Percentiles rank a stretch among this genome's conserved stretches.
Conservation (phyloP, 1,284 basidiomycete genomes). For the Rhodotorula mucilaginosa region DNA sequence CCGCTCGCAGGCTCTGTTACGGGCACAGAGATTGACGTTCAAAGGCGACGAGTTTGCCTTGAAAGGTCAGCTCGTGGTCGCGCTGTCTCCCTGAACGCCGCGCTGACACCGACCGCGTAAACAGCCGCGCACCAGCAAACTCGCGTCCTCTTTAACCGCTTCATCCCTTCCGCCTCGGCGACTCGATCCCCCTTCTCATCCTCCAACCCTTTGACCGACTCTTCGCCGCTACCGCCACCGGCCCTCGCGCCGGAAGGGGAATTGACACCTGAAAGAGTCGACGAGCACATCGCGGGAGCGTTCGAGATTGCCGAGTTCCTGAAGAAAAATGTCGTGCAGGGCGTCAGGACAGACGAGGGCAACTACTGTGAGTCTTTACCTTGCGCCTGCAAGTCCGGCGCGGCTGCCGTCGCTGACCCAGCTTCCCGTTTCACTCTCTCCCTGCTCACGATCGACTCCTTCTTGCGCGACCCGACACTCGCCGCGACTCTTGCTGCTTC, state of each 20-base stretch:
- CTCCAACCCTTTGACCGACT: background rate
- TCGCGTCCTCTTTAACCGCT: conserved; percentile 36
- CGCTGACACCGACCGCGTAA: background rate
- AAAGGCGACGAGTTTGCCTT: conserved; percentile 37
- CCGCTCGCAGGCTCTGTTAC: conserved; percentile 17
- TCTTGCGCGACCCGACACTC: background rate
- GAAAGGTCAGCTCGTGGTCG: conserved; percentile 3
- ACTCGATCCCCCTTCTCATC: conserved; percentile 13
- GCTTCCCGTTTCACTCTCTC: background rate
- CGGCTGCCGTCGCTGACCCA: background rate
- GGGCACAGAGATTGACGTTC: conserved; percentile 39
- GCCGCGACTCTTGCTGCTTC: background rate
- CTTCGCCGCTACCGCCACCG: background rate
- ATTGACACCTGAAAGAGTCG: conserved; percentile 20
- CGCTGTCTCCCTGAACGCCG: background rate
- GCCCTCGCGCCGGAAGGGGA: conserved; percentile 4
- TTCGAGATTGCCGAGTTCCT: conserved; percentile 38
- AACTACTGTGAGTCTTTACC: conserved; percentile 22
- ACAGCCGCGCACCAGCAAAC: conserved; percentile 38
- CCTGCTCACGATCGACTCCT: background rate
- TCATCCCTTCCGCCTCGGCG: conserved; percentile 36
- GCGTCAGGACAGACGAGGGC: conserved; percentile 31
- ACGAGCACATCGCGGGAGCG: conserved; percentile 37
- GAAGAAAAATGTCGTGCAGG: conserved; percentile 40
- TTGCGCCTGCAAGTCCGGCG: too few relatives aligned